These are phyloP conservation scores for Eimeria sp. DNA, from an alignment of 169 alveolate species.

Conservation along the genomic window DNA sequence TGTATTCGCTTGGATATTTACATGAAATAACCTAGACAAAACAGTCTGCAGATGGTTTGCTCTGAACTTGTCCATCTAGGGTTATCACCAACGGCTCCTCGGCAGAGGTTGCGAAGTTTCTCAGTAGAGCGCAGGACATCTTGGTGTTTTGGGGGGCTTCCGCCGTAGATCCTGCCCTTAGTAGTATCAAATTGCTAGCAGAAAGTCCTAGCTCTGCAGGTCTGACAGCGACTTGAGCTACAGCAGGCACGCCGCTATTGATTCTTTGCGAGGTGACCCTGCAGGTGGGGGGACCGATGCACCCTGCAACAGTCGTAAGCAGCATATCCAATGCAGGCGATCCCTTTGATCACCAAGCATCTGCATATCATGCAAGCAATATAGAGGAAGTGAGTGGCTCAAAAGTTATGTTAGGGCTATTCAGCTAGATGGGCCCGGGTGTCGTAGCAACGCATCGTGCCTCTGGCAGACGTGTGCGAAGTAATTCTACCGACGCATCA, in stretches of 20 bases:
- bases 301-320: constrained; percentile 4
- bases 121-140: background rate
- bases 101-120: background rate
- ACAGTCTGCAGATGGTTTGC: background rate
- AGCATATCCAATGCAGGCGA: background rate
- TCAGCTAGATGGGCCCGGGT: background rate
- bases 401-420: background rate
- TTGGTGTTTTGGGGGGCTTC: background rate
- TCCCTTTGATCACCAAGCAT: background rate
- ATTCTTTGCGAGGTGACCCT: constrained; percentile 22
- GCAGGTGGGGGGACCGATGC: constrained; percentile 10
- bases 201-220: background rate
- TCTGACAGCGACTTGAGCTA: background rate
- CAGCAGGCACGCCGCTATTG: background rate
- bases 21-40: background rate
- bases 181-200: background rate
- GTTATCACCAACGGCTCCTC: background rate
- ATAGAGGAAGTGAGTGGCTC: background rate
- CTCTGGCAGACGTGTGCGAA: background rate
- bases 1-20: background rate
- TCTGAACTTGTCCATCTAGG: background rate
- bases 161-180: background rate
- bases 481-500: background rate
- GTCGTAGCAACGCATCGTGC: background rate
- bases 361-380: background rate